These are phyloP conservation scores for Suillus luteus DNA, from an alignment of 768 basidiomycete genomes.

Conservation along the genomic window DNA sequence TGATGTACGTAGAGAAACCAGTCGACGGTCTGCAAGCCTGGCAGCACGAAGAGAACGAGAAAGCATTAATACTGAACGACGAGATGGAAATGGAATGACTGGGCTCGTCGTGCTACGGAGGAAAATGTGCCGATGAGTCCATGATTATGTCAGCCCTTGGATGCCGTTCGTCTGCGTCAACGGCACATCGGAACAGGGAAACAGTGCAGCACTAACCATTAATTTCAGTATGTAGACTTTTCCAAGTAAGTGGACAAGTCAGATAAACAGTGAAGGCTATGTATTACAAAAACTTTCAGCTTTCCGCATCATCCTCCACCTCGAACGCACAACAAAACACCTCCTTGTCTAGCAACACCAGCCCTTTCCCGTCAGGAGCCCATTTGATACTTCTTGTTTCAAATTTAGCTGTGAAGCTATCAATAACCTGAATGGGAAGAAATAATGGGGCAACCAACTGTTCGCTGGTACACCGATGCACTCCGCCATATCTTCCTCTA, in stretches of 20 bases:
- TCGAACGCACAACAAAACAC: conserved; percentile 88
- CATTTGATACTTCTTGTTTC: conserved; percentile 69
- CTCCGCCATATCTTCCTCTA: conserved; percentile 80
- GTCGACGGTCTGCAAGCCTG: conserved; percentile 44
- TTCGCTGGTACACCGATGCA: conserved; percentile 89
- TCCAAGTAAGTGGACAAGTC: neutral
- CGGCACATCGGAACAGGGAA: neutral
- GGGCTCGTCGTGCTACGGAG: neutral
- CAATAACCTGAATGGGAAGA: neutral
- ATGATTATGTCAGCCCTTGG: conserved; percentile 11
- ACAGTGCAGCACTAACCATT: neutral
- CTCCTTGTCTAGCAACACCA: conserved; percentile 73
- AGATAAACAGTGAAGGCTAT: neutral
- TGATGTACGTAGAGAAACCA: conserved; percentile 36
- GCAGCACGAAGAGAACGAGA: conserved; percentile 61
- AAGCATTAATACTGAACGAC: conserved; percentile 46
- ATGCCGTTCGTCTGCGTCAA: neutral
- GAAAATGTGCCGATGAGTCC: conserved; percentile 2
- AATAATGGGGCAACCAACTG: conserved; percentile 42
- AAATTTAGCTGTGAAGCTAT: conserved; percentile 57
- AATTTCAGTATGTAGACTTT: neutral
- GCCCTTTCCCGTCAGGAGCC: conserved; percentile 85
- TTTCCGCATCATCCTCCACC: conserved; percentile 45
- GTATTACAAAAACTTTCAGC: neutral
- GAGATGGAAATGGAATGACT: neutral